Evolutionary conservation across 768 basidiomycete species (phyloP), one percentile per base, ranked within the genome.

Genomic region (Phlebiopsis flavidoalba): DNA sequence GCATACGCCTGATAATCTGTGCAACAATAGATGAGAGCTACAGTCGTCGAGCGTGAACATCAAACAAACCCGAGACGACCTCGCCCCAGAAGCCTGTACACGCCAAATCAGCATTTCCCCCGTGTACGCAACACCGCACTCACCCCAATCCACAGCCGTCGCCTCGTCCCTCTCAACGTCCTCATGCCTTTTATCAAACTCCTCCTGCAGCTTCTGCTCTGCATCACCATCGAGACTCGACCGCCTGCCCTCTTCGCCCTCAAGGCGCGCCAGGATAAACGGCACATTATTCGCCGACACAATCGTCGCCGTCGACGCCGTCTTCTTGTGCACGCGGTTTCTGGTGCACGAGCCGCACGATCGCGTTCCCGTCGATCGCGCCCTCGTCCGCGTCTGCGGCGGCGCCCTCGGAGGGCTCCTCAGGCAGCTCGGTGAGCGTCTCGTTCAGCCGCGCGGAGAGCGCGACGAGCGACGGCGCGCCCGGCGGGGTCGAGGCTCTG

Each of bases 1-100:
- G 97, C 97, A 59, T 95, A 96, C 4, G 75, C 78, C 70, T 94
- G 91, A 70, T 98, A 99, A 72, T 98, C 94, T 88, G 60, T n/a
- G 33, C 19, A 91, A 65, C 90, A 91, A 70, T 98, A 89, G 2
- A 99, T 95, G 10, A 80, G 10, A 53, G 40, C 15, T 21, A 26
- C 21, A 49, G 48, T 31, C 15, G 22, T 6, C 10, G 2, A 31
- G 33, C 4, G n/a, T 26, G 3, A n/a, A 10, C 10, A 12, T 31
- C 22, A 6, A 11, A 31, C 83, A 0, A 95, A 95, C 97, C 97
- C 97, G 76, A 98, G 97, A 66, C 90, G 19, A 54, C 53, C 21
- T 55, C 58, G 15, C 62, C 62, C 62, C 62, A 63, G 47, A 63
- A 63, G 17, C 15, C 62, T 63, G 49, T 8, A 26, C 24, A 14